Evolutionary conservation across 2,329 filamentous ascomycete species (phyloP).

Genomic region (Xylariaceae sp.): DNA sequence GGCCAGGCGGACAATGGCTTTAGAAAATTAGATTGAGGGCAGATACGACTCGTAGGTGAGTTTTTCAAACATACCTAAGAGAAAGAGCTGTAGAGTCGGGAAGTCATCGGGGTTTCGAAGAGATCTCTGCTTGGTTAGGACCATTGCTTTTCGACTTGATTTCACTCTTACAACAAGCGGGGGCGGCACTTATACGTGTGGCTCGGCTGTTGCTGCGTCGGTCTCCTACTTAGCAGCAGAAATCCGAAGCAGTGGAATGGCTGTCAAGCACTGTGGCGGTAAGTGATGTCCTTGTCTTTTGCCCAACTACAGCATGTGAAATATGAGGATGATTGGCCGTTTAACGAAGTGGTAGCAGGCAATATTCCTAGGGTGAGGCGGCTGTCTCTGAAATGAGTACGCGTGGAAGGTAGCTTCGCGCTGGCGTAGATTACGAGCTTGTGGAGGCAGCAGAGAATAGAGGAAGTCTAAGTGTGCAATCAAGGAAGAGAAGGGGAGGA

Average conservation of each 20-base stretch:
- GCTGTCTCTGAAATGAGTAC: too few relatives aligned
- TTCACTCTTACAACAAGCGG: conserved; percentile 52
- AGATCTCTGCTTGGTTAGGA: conserved; percentile 56
- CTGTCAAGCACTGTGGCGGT: too few relatives aligned
- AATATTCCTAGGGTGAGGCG: too few relatives aligned
- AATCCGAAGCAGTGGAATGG: not conserved
- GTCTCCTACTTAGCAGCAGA: not conserved
- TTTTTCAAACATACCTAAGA: conserved; percentile 69
- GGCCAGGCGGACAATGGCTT: conserved; percentile 89
- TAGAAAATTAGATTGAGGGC: conserved; percentile 10
- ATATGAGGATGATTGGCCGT: too few relatives aligned
- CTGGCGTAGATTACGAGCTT: too few relatives aligned
- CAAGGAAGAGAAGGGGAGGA: too few relatives aligned
- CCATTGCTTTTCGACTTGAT: conserved; percentile 54
- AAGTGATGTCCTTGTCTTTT: too few relatives aligned
- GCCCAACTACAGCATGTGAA: too few relatives aligned
- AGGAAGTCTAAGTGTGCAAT: too few relatives aligned
- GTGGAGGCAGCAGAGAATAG: too few relatives aligned
- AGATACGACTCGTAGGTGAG: not conserved
- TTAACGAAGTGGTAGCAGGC: too few relatives aligned
- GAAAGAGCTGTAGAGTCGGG: conserved; percentile 79
- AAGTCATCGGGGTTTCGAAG: conserved; percentile 74
- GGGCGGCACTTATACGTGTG: conserved; percentile 43
- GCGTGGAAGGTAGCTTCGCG: too few relatives aligned
- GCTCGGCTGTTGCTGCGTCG: conserved; percentile 16